Percentiles rank a stretch among this genome's conserved stretches.
Evolutionary conservation across 495 filamentous ascomycete genomes (phyloP).

Genomic region (Aspergillus asperescens): DNA sequence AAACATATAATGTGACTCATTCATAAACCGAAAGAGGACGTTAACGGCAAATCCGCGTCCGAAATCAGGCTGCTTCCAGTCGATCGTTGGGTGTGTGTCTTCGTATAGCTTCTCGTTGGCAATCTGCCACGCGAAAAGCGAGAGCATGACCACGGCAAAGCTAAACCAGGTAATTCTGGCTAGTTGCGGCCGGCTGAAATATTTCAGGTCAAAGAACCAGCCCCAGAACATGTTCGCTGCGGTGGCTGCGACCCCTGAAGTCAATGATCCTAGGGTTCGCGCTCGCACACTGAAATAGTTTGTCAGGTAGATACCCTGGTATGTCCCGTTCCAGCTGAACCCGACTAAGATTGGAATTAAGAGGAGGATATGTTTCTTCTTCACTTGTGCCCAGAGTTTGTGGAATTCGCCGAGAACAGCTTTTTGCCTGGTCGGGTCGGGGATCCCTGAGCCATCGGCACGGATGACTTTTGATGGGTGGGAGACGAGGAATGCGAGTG

Average conservation of each 20-base stretch:
- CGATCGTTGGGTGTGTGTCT: slow-evolving; percentile 4
- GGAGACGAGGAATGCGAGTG: slow-evolving; percentile 6
- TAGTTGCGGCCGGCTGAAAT: slow-evolving; percentile 2
- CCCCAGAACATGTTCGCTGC: slow-evolving; percentile 11
- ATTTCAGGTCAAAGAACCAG: slow-evolving; percentile 5
- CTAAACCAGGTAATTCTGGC: slow-evolving; percentile 10
- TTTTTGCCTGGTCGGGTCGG: slow-evolving; percentile 3
- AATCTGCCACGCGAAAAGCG: slow-evolving; percentile 4
- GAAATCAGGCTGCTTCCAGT: slow-evolving; percentile 5
- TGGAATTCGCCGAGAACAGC: slow-evolving; percentile 6
- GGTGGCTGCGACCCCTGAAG: slow-evolving; percentile 4
- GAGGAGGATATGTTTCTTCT: slow-evolving; percentile 7
- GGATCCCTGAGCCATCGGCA: background rate
- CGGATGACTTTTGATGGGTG: slow-evolving; percentile 10
- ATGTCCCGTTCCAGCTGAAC: slow-evolving; percentile 10
- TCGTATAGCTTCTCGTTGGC: slow-evolving; percentile 11
- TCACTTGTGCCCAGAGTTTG: slow-evolving; percentile 4
- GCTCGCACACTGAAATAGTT: slow-evolving; percentile 12
- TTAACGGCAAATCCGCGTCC: slow-evolving; percentile 9
- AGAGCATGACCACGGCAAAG: slow-evolving; percentile 4
- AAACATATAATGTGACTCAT: slow-evolving; percentile 13
- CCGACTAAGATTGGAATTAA: slow-evolving; percentile 7
- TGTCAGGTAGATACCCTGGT: slow-evolving; percentile 12
- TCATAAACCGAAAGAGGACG: slow-evolving; percentile 10
- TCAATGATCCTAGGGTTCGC: slow-evolving; percentile 4